These are phyloP conservation scores for Pichia heedii DNA, from an alignment of 805 yeast genomes.

Conservation along the genomic window DNA sequence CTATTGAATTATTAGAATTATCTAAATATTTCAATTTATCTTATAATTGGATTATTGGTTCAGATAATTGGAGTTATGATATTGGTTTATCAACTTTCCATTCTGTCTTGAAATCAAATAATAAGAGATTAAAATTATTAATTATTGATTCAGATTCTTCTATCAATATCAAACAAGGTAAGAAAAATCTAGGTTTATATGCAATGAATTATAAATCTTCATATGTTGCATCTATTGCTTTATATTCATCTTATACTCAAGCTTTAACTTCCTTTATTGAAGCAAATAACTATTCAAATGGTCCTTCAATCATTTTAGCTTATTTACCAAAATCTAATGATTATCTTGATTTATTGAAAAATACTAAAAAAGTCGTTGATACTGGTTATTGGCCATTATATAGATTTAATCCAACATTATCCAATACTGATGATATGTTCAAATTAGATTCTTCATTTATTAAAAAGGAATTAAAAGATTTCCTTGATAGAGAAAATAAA, in stretches of 20 bases:
- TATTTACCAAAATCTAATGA: slow-evolving; percentile 67
- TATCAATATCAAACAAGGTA: slow-evolving; percentile 43
- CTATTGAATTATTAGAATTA: slow-evolving; percentile 38
- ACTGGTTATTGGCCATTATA: slow-evolving; percentile 96
- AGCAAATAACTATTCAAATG: slow-evolving; percentile 70
- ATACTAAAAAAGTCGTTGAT: slow-evolving; percentile 84
- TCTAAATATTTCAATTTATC: slow-evolving; percentile 38
- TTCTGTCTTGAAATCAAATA: slow-evolving; percentile 61
- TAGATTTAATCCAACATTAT: slow-evolving; percentile 63
- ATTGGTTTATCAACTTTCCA: slow-evolving; percentile 89
- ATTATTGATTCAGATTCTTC: slow-evolving; percentile 81
- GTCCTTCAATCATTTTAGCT: slow-evolving; percentile 88
- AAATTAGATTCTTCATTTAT: slow-evolving; percentile 78
- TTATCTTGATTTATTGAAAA: slow-evolving; percentile 68
- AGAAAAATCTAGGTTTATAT: slow-evolving; percentile 87
- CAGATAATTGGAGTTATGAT: slow-evolving; percentile 94
- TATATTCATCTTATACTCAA: slow-evolving; percentile 90
- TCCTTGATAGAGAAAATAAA: slow-evolving; percentile 84
- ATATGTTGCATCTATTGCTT: slow-evolving; percentile 91
- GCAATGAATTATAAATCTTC: slow-evolving; percentile 89
- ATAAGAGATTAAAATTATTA: slow-evolving; percentile 69
- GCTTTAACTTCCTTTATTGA: slow-evolving; percentile 80
- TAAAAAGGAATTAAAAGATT: slow-evolving; percentile 64
- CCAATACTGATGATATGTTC: slow-evolving; percentile 44
- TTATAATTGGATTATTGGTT: slow-evolving; percentile 80